Evolutionary conservation across 805 yeast species (phyloP).

Genomic region (Cyberlindnera saturnus): DNA sequence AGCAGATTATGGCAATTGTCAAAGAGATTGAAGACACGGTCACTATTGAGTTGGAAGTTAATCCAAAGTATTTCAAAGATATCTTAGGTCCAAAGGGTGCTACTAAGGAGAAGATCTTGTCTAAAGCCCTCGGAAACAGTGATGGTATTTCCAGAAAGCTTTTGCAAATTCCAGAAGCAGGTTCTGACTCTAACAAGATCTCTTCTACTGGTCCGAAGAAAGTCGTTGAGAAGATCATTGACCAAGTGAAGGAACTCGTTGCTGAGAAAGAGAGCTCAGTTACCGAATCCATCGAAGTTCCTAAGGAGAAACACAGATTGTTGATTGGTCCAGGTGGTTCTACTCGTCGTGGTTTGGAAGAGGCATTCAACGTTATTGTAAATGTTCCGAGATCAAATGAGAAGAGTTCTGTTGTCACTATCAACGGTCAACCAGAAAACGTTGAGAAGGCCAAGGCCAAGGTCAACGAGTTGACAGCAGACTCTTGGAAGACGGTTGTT

Average conservation of each 20-base stretch:
- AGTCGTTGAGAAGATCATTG: slow-evolving; percentile 63
- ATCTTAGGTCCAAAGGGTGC: slow-evolving; percentile 31
- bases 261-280: slow-evolving; percentile 55
- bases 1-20: slow-evolving; percentile 56
- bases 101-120: slow-evolving; percentile 63
- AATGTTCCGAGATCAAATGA: slow-evolving; percentile 58
- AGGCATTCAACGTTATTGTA: slow-evolving; percentile 57
- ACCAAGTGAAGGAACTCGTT: slow-evolving; percentile 57
- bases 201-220: slow-evolving; percentile 68
- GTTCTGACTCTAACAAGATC: slow-evolving; percentile 50
- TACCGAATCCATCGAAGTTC: slow-evolving; percentile 47
- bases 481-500: slow-evolving; percentile 45
- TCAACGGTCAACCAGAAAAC: slow-evolving; percentile 63
- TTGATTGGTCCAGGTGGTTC: slow-evolving; percentile 80
- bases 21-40: slow-evolving; percentile 42
- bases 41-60: slow-evolving; percentile 15
- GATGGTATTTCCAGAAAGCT: slow-evolving; percentile 44
- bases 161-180: slow-evolving; percentile 65
- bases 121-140: slow-evolving; percentile 71
- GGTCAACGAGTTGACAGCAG: slow-evolving; percentile 55
- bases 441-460: slow-evolving; percentile 58
- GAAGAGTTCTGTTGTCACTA: slow-evolving; percentile 42
- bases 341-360: slow-evolving; percentile 64
- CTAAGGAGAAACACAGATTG: slow-evolving; percentile 68
- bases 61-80: slow-evolving; percentile 17